Percentiles rank a stretch among this genome's conserved stretches.
These are phyloP conservation scores for Emmonsia crescens DNA, from an alignment of 2,329 filamentous ascomycete species.

Conservation along the genomic window DNA sequence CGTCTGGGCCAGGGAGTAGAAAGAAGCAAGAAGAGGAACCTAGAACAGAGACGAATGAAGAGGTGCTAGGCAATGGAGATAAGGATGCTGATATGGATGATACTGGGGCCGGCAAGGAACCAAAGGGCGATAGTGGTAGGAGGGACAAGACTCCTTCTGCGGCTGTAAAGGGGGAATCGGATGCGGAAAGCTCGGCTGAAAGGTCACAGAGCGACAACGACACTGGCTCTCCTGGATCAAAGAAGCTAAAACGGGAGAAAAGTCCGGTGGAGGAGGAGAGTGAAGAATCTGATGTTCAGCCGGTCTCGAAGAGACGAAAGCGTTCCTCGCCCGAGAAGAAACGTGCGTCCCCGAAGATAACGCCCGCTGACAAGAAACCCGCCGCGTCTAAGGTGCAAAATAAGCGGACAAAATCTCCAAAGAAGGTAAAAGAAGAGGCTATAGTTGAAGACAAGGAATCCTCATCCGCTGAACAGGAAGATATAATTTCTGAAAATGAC, in stretches of 20 bases:
- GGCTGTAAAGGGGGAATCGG: conserved; percentile 7
- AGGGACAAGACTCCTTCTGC: conserved; percentile 12
- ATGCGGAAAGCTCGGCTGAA: conserved; percentile 10
- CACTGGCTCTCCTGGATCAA: conserved; percentile 12
- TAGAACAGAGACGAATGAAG: conserved; percentile 11
- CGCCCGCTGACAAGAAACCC: conserved; percentile 10
- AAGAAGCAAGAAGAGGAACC: conserved; percentile 19
- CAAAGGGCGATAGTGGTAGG: conserved; percentile 1
- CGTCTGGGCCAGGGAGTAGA: conserved; percentile 41
- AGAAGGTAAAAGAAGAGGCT: conserved; percentile 19
- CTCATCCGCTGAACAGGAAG: conserved; percentile 21
- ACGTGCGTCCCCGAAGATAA: conserved; percentile 16
- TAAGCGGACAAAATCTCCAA: conserved; percentile 29
- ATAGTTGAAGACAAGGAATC: conserved; percentile 31
- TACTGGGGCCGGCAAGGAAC: not conserved
- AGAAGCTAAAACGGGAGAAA: conserved; percentile 29
- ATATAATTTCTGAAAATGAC: conserved; percentile 35
- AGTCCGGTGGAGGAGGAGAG: conserved; percentile 33
- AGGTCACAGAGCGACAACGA: conserved; percentile 10
- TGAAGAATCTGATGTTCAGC: conserved; percentile 48
- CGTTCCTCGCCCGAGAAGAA: conserved; percentile 20
- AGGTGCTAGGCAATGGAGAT: conserved; percentile 4
- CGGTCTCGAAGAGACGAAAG: conserved; percentile 45
- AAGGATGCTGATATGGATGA: conserved; percentile 25
- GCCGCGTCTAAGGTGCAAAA: conserved; percentile 15